These are phyloP conservation scores for Acanthamoeba culbertsoni DNA, from an alignment of 208 protist species.

Conservation along the genomic window DNA sequence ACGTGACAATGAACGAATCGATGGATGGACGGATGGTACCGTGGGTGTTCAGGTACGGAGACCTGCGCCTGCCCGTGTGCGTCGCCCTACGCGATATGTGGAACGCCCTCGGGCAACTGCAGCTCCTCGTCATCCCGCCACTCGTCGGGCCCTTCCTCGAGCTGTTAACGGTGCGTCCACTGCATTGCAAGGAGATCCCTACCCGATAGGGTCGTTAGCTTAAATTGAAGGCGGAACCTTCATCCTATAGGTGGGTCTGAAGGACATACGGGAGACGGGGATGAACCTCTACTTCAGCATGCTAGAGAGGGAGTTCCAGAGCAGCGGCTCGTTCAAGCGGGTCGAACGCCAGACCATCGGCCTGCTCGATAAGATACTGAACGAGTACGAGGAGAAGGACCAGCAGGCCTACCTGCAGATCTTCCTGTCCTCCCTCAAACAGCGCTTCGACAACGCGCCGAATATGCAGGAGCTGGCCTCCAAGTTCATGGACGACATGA, in stretches of 20 bases:
- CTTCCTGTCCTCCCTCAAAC: slow-evolving; percentile 11
- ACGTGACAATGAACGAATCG: too few relatives aligned
- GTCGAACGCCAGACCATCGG: slow-evolving; percentile 34
- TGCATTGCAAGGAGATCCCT: neutral
- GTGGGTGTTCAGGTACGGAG: slow-evolving; percentile 33
- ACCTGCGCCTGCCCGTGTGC: neutral
- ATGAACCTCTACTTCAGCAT: slow-evolving; percentile 54
- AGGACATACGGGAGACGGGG: neutral
- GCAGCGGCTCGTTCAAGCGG: neutral
- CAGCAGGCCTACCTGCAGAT: neutral
- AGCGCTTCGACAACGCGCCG: slow-evolving; percentile 65
- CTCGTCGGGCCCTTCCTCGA: neutral
- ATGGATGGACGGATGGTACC: too few relatives aligned
- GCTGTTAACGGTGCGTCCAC: neutral
- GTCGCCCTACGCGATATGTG: neutral
- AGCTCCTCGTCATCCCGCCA: neutral
- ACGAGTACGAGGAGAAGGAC: slow-evolving; percentile 20
- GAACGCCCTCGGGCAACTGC: neutral
- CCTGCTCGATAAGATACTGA: slow-evolving; percentile 6
- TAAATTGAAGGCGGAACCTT: neutral
- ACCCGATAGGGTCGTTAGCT: neutral
- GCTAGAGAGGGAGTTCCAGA: neutral
- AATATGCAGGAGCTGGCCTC: slow-evolving; percentile 58
- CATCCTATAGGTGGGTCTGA: neutral
- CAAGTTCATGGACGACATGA: slow-evolving; percentile 57